phyloP scores from a whole-genome alignment of 768 basidiomycete species.

The Lactarius deliciosus region DNA sequence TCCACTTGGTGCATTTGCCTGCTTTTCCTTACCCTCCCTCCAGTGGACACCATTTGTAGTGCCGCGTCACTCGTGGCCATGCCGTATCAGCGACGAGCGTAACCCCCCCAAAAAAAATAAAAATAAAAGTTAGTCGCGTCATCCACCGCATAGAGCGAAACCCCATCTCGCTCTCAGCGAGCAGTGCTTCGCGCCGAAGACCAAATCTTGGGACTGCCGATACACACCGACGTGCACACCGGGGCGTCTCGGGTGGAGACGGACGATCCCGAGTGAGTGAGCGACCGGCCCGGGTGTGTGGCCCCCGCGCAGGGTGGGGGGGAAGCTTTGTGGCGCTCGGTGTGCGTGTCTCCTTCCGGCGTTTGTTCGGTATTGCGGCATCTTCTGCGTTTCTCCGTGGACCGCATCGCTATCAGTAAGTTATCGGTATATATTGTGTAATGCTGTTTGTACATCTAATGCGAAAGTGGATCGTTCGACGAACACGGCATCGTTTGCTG shows the following conservation, averaged over 20 bases:
- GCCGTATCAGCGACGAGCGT: conserved; percentile 61
- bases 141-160: conserved; percentile 55
- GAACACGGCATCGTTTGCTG: neutral
- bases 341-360: neutral
- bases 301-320: neutral
- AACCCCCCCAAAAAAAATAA: conserved; percentile 35
- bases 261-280: conserved; percentile 72
- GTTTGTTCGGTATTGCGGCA: neutral
- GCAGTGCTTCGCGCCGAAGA: conserved; percentile 69
- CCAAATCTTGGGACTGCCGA: conserved; percentile 46
- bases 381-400: conserved; percentile 3
- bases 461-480: neutral
- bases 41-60: conserved; percentile 59
- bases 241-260: conserved; percentile 54
- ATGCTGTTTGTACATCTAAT: neutral
- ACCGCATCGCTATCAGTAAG: neutral
- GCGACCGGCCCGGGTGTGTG: conserved; percentile 70
- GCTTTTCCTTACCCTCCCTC: conserved; percentile 59
- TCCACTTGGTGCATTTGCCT: conserved; percentile 64
- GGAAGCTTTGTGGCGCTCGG: neutral
- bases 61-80: conserved; percentile 65
- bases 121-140: conserved; percentile 35
- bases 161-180: conserved; percentile 61
- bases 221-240: conserved; percentile 20
- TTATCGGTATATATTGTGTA: neutral